Conservation (phyloP, 345 rosid genomes). For the Melaleuca alternifolia region DNA sequence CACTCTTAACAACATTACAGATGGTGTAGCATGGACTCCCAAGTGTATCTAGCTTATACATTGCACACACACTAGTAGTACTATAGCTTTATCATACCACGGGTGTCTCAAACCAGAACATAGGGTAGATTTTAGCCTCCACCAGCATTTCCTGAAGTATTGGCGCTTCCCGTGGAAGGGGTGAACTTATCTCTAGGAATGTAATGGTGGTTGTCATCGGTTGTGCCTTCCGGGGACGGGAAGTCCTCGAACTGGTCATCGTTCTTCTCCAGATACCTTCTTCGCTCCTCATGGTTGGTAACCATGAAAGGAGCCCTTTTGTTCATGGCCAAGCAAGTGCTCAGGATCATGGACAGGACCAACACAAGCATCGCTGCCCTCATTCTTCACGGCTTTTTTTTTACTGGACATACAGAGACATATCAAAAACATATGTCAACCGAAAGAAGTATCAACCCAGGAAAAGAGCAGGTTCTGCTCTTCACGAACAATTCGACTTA, state of each 20-base stretch:
- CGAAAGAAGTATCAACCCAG: neutral
- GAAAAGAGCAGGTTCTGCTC: neutral
- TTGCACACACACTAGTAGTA: neutral
- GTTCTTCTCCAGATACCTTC: neutral
- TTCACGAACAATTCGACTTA: neutral
- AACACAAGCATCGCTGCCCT: constrained; percentile 9
- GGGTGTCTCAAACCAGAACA: neutral
- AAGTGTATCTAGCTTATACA: neutral
- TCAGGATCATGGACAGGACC: constrained; percentile 2
- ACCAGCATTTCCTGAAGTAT: neutral
- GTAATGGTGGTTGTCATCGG: neutral
- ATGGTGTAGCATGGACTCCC: neutral
- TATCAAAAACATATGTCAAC: neutral
- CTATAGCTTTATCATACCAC: neutral
- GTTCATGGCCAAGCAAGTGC: constrained; percentile 8
- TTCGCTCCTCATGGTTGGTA: neutral
- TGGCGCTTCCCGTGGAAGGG: neutral
- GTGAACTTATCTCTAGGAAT: neutral
- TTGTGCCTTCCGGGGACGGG: neutral
- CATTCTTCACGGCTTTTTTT: constrained; percentile 4
- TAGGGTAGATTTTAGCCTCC: neutral
- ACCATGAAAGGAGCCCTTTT: neutral
- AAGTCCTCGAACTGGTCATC: neutral
- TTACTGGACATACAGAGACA: neutral
- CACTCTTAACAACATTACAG: neutral